These are phyloP conservation scores for Angomonas ambiguus DNA, from an alignment of 208 protist species.

Conservation along the genomic window DNA sequence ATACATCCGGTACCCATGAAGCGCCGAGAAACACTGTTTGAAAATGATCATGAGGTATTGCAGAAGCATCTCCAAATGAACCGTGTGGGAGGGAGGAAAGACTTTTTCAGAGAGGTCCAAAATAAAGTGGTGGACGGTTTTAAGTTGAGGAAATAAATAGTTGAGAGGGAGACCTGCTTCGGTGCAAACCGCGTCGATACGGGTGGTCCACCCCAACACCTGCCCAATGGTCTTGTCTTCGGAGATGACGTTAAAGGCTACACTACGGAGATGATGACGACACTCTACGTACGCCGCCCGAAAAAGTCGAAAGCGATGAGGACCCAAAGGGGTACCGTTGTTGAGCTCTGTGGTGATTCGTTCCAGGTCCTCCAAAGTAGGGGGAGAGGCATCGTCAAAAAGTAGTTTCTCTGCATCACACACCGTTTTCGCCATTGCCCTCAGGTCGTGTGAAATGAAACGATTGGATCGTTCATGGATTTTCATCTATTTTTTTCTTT, in stretches of 20 bases:
- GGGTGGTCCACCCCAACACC: slow-evolving; percentile 53
- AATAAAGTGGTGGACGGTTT: slow-evolving; percentile 55
- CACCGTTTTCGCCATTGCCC: slow-evolving; percentile 59
- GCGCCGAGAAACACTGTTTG: slow-evolving; percentile 21
- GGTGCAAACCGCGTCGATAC: slow-evolving; percentile 59
- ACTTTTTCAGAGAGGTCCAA: slow-evolving; percentile 30
- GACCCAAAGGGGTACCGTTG: slow-evolving; percentile 38
- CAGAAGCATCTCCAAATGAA: slow-evolving; percentile 25
- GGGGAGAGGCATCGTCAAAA: slow-evolving; percentile 50
- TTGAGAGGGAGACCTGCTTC: slow-evolving; percentile 42
- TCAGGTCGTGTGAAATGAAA: slow-evolving; percentile 57
- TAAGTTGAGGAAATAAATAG: slow-evolving; percentile 47
- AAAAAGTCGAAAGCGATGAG: slow-evolving; percentile 58
- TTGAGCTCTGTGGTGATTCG: slow-evolving; percentile 52
- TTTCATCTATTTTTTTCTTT: no score
- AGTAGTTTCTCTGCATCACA: slow-evolving; percentile 43
- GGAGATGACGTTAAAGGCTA: slow-evolving; percentile 34
- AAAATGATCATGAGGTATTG: slow-evolving; percentile 24
- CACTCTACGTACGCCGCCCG: slow-evolving; percentile 49
- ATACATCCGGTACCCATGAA: slow-evolving; percentile 14
- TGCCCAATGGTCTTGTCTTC: slow-evolving; percentile 34
- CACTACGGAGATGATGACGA: slow-evolving; percentile 60
- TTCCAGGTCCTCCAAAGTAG: slow-evolving; percentile 34
- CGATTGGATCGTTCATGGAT: not conserved
- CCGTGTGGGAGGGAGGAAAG: slow-evolving; percentile 11